These are phyloP conservation scores for Onygenales sp. DNA, from an alignment of 2,329 filamentous ascomycete genomes.

Conservation along the genomic window DNA sequence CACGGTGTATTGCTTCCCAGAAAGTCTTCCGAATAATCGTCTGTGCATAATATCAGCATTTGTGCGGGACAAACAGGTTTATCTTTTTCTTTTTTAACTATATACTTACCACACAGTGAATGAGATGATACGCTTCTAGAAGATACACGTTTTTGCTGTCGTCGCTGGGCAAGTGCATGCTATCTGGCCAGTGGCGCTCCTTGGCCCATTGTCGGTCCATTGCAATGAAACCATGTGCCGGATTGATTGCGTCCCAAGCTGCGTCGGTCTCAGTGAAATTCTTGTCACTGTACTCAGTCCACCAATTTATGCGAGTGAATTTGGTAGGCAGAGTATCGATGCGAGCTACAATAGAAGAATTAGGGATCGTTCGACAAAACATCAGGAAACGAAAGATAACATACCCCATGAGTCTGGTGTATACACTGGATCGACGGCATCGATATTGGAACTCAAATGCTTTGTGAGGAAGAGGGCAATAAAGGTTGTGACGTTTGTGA, in stretches of 20 bases:
- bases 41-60: neutral
- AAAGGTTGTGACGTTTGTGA: no score
- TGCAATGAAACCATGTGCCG: slow-evolving; percentile 18
- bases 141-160: slow-evolving; percentile 11
- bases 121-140: neutral
- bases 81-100: no score
- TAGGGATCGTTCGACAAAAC: no score
- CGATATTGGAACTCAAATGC: no score
- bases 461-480: no score
- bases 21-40: slow-evolving; percentile 2
- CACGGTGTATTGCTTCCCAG: no score
- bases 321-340: no score
- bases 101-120: no score
- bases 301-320: neutral
- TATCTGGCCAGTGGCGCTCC: slow-evolving; percentile 11
- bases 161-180: slow-evolving; percentile 11
- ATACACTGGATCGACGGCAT: no score
- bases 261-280: neutral
- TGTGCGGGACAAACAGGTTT: neutral
- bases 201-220: slow-evolving; percentile 16
- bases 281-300: slow-evolving; percentile 1
- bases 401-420: no score
- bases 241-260: slow-evolving; percentile 17
- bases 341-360: no score
- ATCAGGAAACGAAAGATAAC: no score